Conservation (phyloP, 495 filamentous ascomycete genomes). For the Penicillium cosmopolitanum region DNA sequence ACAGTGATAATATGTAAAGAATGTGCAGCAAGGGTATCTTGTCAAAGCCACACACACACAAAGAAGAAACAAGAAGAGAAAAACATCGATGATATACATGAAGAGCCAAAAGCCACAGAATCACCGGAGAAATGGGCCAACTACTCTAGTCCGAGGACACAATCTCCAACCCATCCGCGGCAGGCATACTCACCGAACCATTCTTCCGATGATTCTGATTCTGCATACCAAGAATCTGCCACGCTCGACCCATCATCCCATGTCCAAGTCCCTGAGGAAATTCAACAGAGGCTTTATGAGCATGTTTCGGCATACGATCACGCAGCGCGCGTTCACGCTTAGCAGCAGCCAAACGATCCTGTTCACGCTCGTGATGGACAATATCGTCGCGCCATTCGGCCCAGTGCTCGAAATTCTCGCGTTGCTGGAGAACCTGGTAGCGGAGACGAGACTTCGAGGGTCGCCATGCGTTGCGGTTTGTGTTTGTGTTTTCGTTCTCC, state of each 20-base stretch:
- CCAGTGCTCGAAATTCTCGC: conserved; percentile 64
- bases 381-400: conserved; percentile 63
- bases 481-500: conserved; percentile 38
- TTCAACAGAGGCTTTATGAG: conserved; percentile 36
- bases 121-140: neutral
- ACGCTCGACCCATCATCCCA: conserved; percentile 51
- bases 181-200: conserved; percentile 16
- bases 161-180: conserved; percentile 27
- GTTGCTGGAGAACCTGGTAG: conserved; percentile 62
- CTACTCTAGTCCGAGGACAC: conserved; percentile 24
- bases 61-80: conserved; percentile 10
- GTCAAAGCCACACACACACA: conserved; percentile 20
- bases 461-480: conserved; percentile 62
- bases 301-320: conserved; percentile 31
- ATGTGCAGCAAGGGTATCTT: conserved; percentile 24
- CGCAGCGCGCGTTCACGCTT: conserved; percentile 40
- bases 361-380: conserved; percentile 47
- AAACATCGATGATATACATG: neutral
- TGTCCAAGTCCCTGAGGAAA: conserved; percentile 42
- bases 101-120: neutral
- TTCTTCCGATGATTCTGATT: conserved; percentile 41
- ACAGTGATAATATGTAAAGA: conserved; percentile 5
- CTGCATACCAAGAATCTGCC: conserved; percentile 50
- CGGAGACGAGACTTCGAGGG: conserved; percentile 59
- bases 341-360: conserved; percentile 42